Percentiles rank a stretch among this genome's conserved stretches.
These are phyloP conservation scores for Rhynchosporium secalis DNA, from an alignment of 2,329 filamentous ascomycete species.

Conservation along the genomic window DNA sequence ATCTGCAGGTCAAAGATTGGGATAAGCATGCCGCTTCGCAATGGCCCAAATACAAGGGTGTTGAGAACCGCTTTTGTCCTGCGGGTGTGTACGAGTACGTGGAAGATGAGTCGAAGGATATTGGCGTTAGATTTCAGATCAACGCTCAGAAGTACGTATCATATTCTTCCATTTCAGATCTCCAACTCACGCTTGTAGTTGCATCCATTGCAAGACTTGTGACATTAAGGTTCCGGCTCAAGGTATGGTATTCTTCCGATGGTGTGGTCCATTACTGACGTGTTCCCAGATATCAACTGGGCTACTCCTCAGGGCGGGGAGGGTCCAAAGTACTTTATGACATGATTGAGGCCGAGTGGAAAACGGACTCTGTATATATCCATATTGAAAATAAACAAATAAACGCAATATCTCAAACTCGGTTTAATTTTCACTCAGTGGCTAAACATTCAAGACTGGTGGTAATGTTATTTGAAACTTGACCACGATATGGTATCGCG, in stretches of 20 bases:
- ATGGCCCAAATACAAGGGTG: constrained; percentile 84
- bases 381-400: background rate
- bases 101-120: constrained; percentile 82
- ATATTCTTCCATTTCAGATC: background rate
- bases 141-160: constrained; percentile 89
- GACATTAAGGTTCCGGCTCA: constrained; percentile 97
- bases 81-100: constrained; percentile 98
- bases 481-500: no score
- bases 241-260: constrained; percentile 21
- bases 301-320: constrained; percentile 90
- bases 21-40: constrained; percentile 81
- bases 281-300: constrained; percentile 80
- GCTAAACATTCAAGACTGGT: no score
- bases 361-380: constrained; percentile 24
- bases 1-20: constrained; percentile 94
- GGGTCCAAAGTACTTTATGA: constrained; percentile 71
- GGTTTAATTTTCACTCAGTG: no score
- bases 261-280: constrained; percentile 15
- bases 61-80: constrained; percentile 96
- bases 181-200: constrained; percentile 55
- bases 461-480: no score
- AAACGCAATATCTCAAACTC: background rate
- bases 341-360: constrained; percentile 35
- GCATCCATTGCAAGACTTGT: constrained; percentile 99
- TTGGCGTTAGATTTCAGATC: constrained; percentile 95